Evolutionary conservation across 345 rosid species (phyloP), one percentile per base, ranked within the genome.

Genomic region (Boechera stricta): DNA sequence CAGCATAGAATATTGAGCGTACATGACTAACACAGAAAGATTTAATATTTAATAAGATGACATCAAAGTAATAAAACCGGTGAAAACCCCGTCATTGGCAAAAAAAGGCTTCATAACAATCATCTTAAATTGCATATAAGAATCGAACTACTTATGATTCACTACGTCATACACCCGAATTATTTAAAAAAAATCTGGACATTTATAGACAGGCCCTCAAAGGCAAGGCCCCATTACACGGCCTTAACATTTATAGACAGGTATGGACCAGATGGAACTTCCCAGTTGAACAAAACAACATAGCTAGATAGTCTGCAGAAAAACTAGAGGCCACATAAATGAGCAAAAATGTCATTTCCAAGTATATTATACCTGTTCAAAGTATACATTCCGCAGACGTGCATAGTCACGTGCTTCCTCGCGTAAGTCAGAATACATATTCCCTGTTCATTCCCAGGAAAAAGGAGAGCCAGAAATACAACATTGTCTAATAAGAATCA

Each of bases 361-460:
- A 36, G 53, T 67, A 49, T 28, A 74, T 21, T 76, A 59, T 81
- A 95, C 98, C 98, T 95, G 98, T 72, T 95, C 97, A 35, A 95
- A 86, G 84, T 84, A 95, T 18, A 82, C 90, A 84, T 95, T 95
- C 57, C 99, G 83, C 76, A 95, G 69, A 66, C 97, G 93, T 54
- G 96, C 97, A 70, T 87, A 93, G 85, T 91, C 93, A 68, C 93
- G 90, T 74, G 98, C 98, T 74, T 95, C 99, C 84, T 87, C 98
- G 66, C 98, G 92, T 76, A 88, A 80, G 33, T 90, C 91, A 75
- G 98, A 77, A 79, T 93, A 93, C 89, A 93, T 91, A 67, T 76
- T 76, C 56, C 89, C 99, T 96, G 84, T 80, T 60, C 85, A 89
- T 80, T 84, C 83, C 89, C n/a, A 61, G 4, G 86, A 83, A 71